Base-by-base conservation (phyloP, 352 stramenopile species). In the Pythium scleroteichum region DNA sequence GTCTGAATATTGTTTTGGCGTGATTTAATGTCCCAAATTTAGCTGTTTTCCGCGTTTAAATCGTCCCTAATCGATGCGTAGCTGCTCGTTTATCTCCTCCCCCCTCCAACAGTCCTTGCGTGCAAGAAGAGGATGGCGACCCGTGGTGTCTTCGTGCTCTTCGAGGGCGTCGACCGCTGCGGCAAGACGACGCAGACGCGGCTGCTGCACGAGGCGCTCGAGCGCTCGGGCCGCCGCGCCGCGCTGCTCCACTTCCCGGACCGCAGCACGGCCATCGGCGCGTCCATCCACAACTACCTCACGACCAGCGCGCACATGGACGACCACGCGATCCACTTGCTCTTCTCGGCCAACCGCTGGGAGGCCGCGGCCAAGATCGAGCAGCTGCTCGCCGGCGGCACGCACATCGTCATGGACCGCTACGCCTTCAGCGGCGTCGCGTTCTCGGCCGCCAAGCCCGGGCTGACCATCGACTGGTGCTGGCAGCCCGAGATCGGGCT, bases 271-370 rank as follows among this genome's bases (percentile, higher is more conserved):
- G 72, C 86, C 46, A 98, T 99, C 54, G 98, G 98, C 14, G 72
- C 94, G 64, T 87, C 98, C 32, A 99, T 99, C 74, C 92, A 99
- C 72, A 62, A 82, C 47, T 99, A 99, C 75, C 75, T 99, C 22
- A 92, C 85, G 39, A 95, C 80, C 54, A 82, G 70, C 40, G 86
- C 72, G 3, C 68, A 82, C 44, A 90, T 99, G 76, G 96, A 99
- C 73, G 97, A 99, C 85, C 88, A 89, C 46, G 94, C 89, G 23
- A 97, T 99, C 57, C 98, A 99, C 78, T 78, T 99, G 40, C 82
- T 99, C 24, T 99, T 99, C 81, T 97, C 94, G 35, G 97, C 97
- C 19, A 99, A 99, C 80, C 95, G 98, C 48, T 99, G 97, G 98
- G 98, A 99, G 72, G 87, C 90, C n/a, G 87, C 84, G 9, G 51